phyloP scores from a whole-genome alignment of 2,329 filamentous ascomycete genomes.

The Myriosclerotinia duriaeana region DNA sequence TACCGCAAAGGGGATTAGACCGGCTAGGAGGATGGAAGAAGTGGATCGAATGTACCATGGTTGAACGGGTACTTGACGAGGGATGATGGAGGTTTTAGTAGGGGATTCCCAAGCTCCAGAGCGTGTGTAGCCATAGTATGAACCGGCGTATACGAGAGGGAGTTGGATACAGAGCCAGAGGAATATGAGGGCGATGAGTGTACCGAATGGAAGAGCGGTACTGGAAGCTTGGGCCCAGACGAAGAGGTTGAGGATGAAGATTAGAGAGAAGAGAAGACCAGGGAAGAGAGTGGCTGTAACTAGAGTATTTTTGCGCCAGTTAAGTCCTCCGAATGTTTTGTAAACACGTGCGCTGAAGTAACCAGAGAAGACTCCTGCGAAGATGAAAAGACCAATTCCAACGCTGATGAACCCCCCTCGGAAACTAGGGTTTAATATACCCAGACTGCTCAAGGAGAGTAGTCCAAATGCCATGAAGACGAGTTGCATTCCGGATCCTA shows the following conservation, averaged over 20 bases:
- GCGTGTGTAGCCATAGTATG: conserved; percentile 71
- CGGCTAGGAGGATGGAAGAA: conserved; percentile 67
- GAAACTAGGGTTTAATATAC: conserved; percentile 81
- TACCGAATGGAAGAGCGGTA: conserved; percentile 81
- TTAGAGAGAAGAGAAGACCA: conserved; percentile 69
- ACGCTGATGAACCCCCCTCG: conserved; percentile 88
- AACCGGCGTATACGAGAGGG: conserved; percentile 77
- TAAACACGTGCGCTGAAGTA: conserved; percentile 85
- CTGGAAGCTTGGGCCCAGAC: conserved; percentile 88
- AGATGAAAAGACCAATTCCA: conserved; percentile 77
- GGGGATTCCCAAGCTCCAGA: conserved; percentile 75
- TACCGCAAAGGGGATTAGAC: conserved; percentile 79
- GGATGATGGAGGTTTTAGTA: conserved; percentile 69
- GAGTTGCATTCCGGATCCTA: conserved; percentile 84
- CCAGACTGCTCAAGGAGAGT: conserved; percentile 70
- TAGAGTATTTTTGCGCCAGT: conserved; percentile 74
- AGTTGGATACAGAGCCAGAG: conserved; percentile 86
- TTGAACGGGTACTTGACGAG: conserved; percentile 71
- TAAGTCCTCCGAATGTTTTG: conserved; percentile 75
- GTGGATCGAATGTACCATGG: conserved; percentile 70
- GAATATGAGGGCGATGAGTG: conserved; percentile 67
- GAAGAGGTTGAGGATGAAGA: conserved; percentile 83
- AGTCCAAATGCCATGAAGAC: conserved; percentile 77
- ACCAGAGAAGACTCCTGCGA: conserved; percentile 80
- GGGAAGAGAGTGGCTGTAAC: conserved; percentile 78